phyloP scores from a whole-genome alignment of 2,329 filamentous ascomycete genomes.

The Aspergillus bombycis region DNA sequence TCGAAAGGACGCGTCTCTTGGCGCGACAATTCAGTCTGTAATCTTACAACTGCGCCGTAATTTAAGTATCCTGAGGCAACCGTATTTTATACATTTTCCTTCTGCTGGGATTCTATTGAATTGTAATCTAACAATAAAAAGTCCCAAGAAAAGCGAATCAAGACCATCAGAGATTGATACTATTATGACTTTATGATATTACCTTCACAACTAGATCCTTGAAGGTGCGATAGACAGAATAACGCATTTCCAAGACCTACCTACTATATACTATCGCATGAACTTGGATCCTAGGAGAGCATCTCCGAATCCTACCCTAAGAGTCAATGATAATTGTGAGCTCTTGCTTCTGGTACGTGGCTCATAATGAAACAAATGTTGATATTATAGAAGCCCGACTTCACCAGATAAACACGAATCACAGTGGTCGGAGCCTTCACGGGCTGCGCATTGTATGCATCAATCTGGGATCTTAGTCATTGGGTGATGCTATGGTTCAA shows the following conservation, averaged over 20 bases:
- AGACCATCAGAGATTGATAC: not conserved
- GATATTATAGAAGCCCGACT: too few species aligned
- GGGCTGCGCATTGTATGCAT: too few species aligned
- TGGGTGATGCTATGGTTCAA: too few species aligned
- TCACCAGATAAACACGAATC: too few species aligned
- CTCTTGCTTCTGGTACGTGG: too few species aligned
- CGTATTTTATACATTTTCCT: not conserved
- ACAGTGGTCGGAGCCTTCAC: too few species aligned
- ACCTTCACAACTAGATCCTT: not conserved
- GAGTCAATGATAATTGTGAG: not conserved
- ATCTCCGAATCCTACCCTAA: not conserved
- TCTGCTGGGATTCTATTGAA: not conserved
- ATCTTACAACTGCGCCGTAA: not conserved
- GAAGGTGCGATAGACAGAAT: not conserved
- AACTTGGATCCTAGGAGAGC: too few species aligned
- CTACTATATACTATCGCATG: too few species aligned
- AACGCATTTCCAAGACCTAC: not conserved
- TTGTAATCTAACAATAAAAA: not conserved
- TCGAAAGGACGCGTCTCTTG: not conserved
- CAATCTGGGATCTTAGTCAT: too few species aligned
- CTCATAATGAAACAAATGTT: too few species aligned
- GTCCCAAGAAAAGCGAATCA: not conserved
- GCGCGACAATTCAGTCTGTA: not conserved
- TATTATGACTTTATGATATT: not conserved
- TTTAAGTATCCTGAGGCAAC: constrained; percentile 1